These are phyloP conservation scores for Gamarada debralockiae DNA, from an alignment of 495 filamentous ascomycete species.

Conservation along the genomic window DNA sequence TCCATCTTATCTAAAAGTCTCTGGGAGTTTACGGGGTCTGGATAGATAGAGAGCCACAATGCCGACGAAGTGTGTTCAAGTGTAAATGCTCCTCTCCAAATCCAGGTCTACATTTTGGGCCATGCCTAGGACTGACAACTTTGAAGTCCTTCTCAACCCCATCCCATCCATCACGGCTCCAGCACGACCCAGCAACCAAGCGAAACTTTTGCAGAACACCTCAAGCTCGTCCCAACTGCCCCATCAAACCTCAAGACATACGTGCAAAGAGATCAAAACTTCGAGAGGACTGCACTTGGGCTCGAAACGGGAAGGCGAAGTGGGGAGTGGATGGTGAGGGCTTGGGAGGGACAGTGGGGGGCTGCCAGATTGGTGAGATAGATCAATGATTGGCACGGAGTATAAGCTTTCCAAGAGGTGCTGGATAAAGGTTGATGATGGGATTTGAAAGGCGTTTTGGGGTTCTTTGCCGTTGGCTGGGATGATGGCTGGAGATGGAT, in stretches of 20 bases:
- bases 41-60: too few species aligned
- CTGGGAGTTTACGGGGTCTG: too few species aligned
- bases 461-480: too few species aligned
- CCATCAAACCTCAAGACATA: conserved; percentile 5
- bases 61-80: too few species aligned
- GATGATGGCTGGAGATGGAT: too few species aligned
- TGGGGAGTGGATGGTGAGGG: not conserved
- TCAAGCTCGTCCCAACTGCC: not conserved
- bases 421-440: too few species aligned
- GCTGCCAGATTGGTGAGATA: not conserved
- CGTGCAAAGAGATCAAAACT: not conserved
- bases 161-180: not conserved
- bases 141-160: not conserved
- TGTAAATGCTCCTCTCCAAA: not conserved
- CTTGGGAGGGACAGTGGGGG: conserved; percentile 5
- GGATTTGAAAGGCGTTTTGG: too few species aligned
- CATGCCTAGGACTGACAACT: not conserved
- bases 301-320: not conserved
- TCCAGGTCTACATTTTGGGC: not conserved
- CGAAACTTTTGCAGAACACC: not conserved
- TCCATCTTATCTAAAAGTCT: too few species aligned
- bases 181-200: not conserved
- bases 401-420: too few species aligned
- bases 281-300: conserved; percentile 4
- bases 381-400: too few species aligned